Evolutionary conservation across 805 yeast genomes (phyloP), one percentile per base, ranked within the genome.

Genomic region (Saccharomyces eubayanus): DNA sequence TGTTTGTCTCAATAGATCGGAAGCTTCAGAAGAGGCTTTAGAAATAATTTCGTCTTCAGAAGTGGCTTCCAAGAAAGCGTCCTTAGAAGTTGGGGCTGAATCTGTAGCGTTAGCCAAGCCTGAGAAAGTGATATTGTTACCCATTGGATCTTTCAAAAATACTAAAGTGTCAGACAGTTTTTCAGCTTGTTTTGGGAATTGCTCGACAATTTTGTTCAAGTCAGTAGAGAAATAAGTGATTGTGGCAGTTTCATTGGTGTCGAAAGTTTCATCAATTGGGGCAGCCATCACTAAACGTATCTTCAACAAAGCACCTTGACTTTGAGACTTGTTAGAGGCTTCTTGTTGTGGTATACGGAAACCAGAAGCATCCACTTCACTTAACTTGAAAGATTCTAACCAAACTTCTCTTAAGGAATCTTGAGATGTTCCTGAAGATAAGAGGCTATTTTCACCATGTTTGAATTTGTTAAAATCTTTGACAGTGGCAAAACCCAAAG

Each of bases 361-460:
- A 53, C 90, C 91, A 75, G 59, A 75, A 56, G 68, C 79, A 84
- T 64, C 77, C 71, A 62, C 80, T 66, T 52, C 89, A 74, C 71
- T 81, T 77, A 66, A 71, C 21, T 87, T 89, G 66, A 82, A 85
- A 24, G 83, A 72, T 66, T 85, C 87, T 48, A 87, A 66, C 95
- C 95, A 87, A 29, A 80, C 69, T 68, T 87, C 95, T 57, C 75
- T 78, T 50, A 84, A 63, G 0, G 91, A 85, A 58, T 85, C 89
- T 53, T 73, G 75, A 8, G 89, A 78, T 48, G 86, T 73, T 4
- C 91, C 91, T 53, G 72, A 69, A 56, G 75, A 72, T 52, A 64
- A 68, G 16, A 63, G 27, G 28, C 60, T 47, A 45, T 61, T 60
- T 51, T 67, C 64, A 51, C 68, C 69, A 49, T 65, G 63, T 49